phyloP scores from a whole-genome alignment of 805 yeast species.

The Kazachstania viticola region DNA sequence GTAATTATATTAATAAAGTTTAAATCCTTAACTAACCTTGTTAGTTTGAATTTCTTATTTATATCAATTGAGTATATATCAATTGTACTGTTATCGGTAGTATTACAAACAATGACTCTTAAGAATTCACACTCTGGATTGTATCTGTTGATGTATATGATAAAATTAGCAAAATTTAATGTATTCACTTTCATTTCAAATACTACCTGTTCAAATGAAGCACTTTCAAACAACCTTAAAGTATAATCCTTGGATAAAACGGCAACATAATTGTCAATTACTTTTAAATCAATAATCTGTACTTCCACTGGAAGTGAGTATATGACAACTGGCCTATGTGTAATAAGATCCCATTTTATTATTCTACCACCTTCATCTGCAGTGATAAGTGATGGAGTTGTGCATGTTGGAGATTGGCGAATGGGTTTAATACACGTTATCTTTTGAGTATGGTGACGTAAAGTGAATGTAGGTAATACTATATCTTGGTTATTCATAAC shows the following conservation, averaged over 20 bases:
- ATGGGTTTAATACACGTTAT: slow-evolving; percentile 4
- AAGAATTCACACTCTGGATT: slow-evolving; percentile 3
- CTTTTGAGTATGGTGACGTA: slow-evolving; percentile 5
- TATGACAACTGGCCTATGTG: slow-evolving; percentile 15
- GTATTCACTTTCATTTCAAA: slow-evolving; percentile 25
- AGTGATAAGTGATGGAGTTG: slow-evolving; percentile 13
- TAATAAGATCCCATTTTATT: slow-evolving; percentile 20
- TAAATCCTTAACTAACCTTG: slow-evolving; percentile 12
- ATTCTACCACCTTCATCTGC: slow-evolving; percentile 20
- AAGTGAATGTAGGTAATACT: slow-evolving; percentile 2
- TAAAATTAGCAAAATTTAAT: slow-evolving; percentile 23
- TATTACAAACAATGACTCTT: slow-evolving; percentile 21
- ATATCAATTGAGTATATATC: slow-evolving; percentile 17
- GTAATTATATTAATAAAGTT: slow-evolving; percentile 5
- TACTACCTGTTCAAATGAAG: slow-evolving; percentile 1
- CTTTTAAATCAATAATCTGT: slow-evolving; percentile 12
- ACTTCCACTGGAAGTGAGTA: slow-evolving; percentile 5
- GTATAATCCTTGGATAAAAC: slow-evolving; percentile 18
- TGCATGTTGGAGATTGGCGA: too few relatives aligned
- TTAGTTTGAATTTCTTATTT: slow-evolving; percentile 12
- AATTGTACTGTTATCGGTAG: slow-evolving; percentile 19
- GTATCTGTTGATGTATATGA: slow-evolving; percentile 1
- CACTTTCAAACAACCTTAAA: slow-evolving; percentile 10
- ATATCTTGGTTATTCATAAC: too few relatives aligned
- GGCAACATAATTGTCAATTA: slow-evolving; percentile 6